Evolutionary conservation across 1,284 basidiomycete species (phyloP).

Genomic region (Trichosporon faecale): DNA sequence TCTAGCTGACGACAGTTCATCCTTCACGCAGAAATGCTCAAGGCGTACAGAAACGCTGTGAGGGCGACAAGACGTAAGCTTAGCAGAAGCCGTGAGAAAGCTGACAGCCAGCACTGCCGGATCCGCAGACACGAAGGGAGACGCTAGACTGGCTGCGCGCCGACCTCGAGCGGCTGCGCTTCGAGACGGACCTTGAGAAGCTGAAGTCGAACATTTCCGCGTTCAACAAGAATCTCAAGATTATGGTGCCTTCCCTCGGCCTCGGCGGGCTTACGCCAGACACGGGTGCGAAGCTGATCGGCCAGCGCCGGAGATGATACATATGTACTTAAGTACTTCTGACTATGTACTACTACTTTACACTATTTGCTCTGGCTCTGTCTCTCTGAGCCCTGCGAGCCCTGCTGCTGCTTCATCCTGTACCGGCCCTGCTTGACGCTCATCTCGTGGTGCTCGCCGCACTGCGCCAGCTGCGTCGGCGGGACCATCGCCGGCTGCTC

Average conservation of each 20-base stretch:
- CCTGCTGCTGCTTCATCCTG: slow-evolving; percentile 1
- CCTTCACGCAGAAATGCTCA: slow-evolving; percentile 42
- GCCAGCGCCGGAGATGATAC: slow-evolving; percentile 19
- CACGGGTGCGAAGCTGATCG: slow-evolving; percentile 38
- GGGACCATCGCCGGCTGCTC: slow-evolving; percentile 71
- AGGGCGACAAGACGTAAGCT: slow-evolving; percentile 48
- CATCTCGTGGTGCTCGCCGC: slow-evolving; percentile 53
- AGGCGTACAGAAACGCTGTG: slow-evolving; percentile 48
- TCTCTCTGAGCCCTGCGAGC: too few species aligned
- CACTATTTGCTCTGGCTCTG: slow-evolving; percentile 1
- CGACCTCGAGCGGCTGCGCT: slow-evolving; percentile 43
- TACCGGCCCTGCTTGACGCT: slow-evolving; percentile 36
- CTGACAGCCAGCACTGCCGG: slow-evolving; percentile 43
- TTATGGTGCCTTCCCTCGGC: slow-evolving; percentile 37
- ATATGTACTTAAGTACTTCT: too few species aligned
- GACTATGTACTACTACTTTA: slow-evolving; percentile 9
- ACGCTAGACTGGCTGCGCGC: slow-evolving; percentile 49
- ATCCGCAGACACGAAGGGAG: slow-evolving; percentile 44
- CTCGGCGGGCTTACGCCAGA: slow-evolving; percentile 32
- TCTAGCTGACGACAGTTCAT: slow-evolving; percentile 39
- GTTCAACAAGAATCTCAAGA: slow-evolving; percentile 41
- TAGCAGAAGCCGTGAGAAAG: neutral
- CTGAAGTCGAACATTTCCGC: slow-evolving; percentile 14
- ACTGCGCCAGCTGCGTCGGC: slow-evolving; percentile 62
- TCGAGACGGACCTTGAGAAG: slow-evolving; percentile 39